These are phyloP conservation scores for Fusarium verticillioides DNA, from an alignment of 2,329 filamentous ascomycete species.

Conservation along the genomic window DNA sequence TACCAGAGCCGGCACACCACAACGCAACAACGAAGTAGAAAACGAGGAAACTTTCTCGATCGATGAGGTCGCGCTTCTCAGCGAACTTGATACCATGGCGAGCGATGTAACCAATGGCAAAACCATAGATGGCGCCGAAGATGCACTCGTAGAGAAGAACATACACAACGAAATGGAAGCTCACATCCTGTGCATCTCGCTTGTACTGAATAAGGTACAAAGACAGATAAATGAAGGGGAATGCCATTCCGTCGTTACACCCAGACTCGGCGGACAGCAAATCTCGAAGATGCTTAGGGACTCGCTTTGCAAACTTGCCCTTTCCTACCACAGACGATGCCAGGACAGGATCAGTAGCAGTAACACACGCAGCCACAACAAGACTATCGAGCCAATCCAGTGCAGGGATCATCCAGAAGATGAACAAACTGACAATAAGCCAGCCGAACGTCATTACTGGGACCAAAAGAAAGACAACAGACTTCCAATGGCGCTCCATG, in stretches of 20 bases:
- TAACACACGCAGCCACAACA: slow-evolving; percentile 90
- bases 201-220: slow-evolving; percentile 89
- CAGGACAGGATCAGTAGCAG: slow-evolving; percentile 94
- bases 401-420: slow-evolving; percentile 87
- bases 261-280: slow-evolving; percentile 95
- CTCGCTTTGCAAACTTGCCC: slow-evolving; percentile 97
- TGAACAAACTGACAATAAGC: slow-evolving; percentile 90
- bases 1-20: slow-evolving; percentile 94
- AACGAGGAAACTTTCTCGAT: slow-evolving; percentile 95
- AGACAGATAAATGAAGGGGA: slow-evolving; percentile 94
- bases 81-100: slow-evolving; percentile 90
- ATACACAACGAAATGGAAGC: slow-evolving; percentile 87
- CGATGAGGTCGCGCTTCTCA: slow-evolving; percentile 86
- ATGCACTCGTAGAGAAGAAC: slow-evolving; percentile 96
- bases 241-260: slow-evolving; percentile 99
- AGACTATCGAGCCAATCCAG: slow-evolving; percentile 92
- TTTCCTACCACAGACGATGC: slow-evolving; percentile 98
- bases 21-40: slow-evolving; percentile 98
- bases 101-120: slow-evolving; percentile 86
- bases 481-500: slow-evolving; percentile 98
- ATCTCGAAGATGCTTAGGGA: slow-evolving; percentile 97
- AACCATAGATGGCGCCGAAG: slow-evolving; percentile 90
- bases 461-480: slow-evolving; percentile 85
- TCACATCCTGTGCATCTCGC: slow-evolving; percentile 73
- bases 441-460: slow-evolving; percentile 98